These are phyloP conservation scores for Rhizopus sp. DNA, from an alignment of 371 early-diverging fungal species.

Conservation along the genomic window DNA sequence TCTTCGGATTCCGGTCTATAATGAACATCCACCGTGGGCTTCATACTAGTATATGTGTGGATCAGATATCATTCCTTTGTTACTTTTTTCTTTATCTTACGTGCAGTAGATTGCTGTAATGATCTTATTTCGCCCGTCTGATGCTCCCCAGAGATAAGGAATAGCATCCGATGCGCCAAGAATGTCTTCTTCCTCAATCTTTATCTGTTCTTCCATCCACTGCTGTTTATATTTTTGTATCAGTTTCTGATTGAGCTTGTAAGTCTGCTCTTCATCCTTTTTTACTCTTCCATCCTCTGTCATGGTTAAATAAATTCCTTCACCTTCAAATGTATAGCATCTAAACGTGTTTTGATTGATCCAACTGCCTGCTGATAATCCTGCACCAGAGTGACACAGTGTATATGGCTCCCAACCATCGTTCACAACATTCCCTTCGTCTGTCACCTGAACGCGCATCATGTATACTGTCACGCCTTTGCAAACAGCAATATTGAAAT, in stretches of 20 bases:
- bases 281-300: slow-evolving; percentile 3
- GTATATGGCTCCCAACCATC: slow-evolving; percentile 12
- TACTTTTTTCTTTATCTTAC: slow-evolving; percentile 7
- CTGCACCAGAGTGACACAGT: slow-evolving; percentile 13
- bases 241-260: slow-evolving; percentile 6
- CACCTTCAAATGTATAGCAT: slow-evolving; percentile 24
- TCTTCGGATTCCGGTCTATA: slow-evolving; percentile 17
- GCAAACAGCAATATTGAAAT: slow-evolving; percentile 19
- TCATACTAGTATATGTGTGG: slow-evolving; percentile 13
- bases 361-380: slow-evolving; percentile 24
- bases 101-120: slow-evolving; percentile 20
- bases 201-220: slow-evolving; percentile 28
- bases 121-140: slow-evolving; percentile 6
- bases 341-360: slow-evolving; percentile 4
- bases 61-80: background rate
- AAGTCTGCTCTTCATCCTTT: background rate
- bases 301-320: slow-evolving; percentile 11
- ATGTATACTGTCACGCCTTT: slow-evolving; percentile 12
- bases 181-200: slow-evolving; percentile 23
- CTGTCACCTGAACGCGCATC: background rate
- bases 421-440: background rate
- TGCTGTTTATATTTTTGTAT: slow-evolving; percentile 23
- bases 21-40: slow-evolving; percentile 20
- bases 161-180: slow-evolving; percentile 17
- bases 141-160: slow-evolving; percentile 20